Evolutionary conservation across 129 eudicot species (phyloP), one percentile per base, ranked within the genome.

Genomic region (Lactuca saligna): DNA sequence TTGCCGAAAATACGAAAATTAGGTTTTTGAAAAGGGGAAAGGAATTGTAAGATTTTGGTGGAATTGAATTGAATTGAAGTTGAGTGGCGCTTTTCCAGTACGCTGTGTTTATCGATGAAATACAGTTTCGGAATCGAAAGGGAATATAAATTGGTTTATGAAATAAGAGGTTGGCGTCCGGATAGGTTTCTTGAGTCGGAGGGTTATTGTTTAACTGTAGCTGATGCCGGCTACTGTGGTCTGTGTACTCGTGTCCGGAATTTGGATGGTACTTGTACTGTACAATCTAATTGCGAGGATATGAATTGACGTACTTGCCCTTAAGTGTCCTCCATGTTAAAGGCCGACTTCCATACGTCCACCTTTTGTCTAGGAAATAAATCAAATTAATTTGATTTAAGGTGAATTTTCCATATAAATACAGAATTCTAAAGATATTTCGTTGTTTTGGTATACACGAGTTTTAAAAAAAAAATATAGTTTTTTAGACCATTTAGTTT

Each of bases 111-210:
- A 20, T 53, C 37, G 10, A 49, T 31, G 58, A 57, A 17, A 33
- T 70, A 14, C 16, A 57, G 78, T 70, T 78, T n/a, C 87, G 87
- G 87, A 82, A 63, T 56, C 64, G 51, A 66, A 75, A 78, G 65
- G 1, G 50, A 16, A 34, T 54, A 70, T 82, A 39, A 74, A 78
- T 31, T 61, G 81, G 61, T 68, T 51, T 68, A 51, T 2, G 11
- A 5, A 60, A 67, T 17, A 50, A 17, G 54, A 66, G 41, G 66
- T 62, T 72, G 73, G 62, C 35, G 70, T 72, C 82, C 86, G 82
- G 80, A 56, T 79, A 37, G 44, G 20, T 65, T 72, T 34, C 58
- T 72, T 72, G 57, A 25, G 75, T 42, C 66, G 66, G 63, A 69
- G 65, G 17, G 64, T 39, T 35, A 53, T 20, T 44, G 37, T 46